Base-by-base conservation (phyloP, 2,329 filamentous ascomycete genomes). In the Meredithiella fracta region DNA sequence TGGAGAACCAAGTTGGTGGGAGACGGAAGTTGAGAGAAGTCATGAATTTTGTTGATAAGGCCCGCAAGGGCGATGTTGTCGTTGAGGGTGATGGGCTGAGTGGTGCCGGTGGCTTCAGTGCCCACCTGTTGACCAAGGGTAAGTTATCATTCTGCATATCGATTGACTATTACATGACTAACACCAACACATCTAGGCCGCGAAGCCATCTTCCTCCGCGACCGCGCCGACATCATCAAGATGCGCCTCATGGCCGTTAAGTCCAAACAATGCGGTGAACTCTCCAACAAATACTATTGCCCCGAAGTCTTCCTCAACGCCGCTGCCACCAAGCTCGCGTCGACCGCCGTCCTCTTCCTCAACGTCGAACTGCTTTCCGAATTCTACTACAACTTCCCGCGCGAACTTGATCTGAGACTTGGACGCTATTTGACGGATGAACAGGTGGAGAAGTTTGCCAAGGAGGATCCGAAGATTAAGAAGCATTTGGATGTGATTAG, bases 281-380 rank as follows among this genome's bases (percentile, higher is more conserved):
- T 83, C 62, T 83, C 84, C 64, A 95, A 95, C 73, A 96, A 96
- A 72, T 96, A 97, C 70, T 81, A 92, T 70, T 98, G 92, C 65
- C 92, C 92, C 0, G 92, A 98, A 67, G 80, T 98, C 15, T 98
- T 98, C 73, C 80, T 98, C n/a, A 90, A 98, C 64, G 89, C 94
- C 2, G 92, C 95, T 1, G 90, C 92, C 1, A 87, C 90, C 62
- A 97, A 97, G 69, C 78, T 98, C 51, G 94, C 91, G 2, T 85
- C 88, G 1, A 98, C 92, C 0, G 91, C 92, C 1, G 92, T 98
- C 7, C 79, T 98, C 0, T 98, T 98, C 74, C 78, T 98, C 29
- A 96, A 98, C 64, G 92, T 97, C 9, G 94, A 98, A 70, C 77
- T 98, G 20, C 78, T 98, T 17, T 91, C 86, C 1, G 94, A 98